Evolutionary conservation across 306 rosid genomes (phyloP), one percentile per base, ranked within the genome.

Genomic region (Pachyrhizus erosus): DNA sequence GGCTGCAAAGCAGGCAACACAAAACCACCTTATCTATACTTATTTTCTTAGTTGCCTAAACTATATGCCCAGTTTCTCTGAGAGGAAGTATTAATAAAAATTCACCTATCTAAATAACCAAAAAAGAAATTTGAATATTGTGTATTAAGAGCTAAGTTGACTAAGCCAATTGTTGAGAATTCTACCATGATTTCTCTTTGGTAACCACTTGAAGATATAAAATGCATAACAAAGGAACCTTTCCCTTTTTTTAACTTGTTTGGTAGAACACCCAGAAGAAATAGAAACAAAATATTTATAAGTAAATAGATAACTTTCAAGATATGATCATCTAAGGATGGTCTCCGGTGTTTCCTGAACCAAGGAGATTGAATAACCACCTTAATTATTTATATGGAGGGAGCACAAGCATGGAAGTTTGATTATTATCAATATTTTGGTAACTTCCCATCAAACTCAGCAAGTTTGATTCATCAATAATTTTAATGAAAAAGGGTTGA

Each of bases 111-210:
- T 33, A 42, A 65, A 75, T 11, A 51, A 34, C 70, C 29, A 67
- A 45, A 71, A 37, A 7, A 37, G 9, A 80, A 72, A 33, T 37
- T 45, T 72, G 67, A 79, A 79, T 54, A 69, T 80, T 43, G 10
- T 26, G 77, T 43, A 76, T 62, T 42, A 43, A 58, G 55, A 70
- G 45, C 23, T 27, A 55, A 69, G 27, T 60, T 55, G 49, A 31
- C n/a, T 57, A 58, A 24, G 49, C 17, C 46, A 1, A 9, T 20
- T 14, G 57, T 24, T 23, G 11, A 76, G 58, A 45, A 45, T 77
- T 43, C 21, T 43, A 20, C 11, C 81, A 42, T 57, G 21, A 26
- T 40, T 34, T 60, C 46, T 27, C 58, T 61, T 76, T 15, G 15
- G 45, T 24, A 55, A 14, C 77, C 54, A 45, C 72, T 24, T 31